phyloP scores from a whole-genome alignment of 306 rosid genomes.

The Prunus padus region DNA sequence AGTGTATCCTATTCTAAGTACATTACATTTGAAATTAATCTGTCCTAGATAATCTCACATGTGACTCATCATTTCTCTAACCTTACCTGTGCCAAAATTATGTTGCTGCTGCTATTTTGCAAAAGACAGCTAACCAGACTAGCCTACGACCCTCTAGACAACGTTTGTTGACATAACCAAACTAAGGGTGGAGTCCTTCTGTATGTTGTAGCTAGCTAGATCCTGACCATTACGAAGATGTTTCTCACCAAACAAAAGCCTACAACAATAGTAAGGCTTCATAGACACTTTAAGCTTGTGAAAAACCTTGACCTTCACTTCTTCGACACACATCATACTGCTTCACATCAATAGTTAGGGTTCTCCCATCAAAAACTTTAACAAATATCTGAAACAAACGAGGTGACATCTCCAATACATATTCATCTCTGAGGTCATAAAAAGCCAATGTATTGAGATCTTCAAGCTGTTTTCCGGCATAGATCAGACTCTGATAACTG shows the following conservation, averaged over 20 bases:
- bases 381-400: slow-evolving; percentile 25
- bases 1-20: not conserved
- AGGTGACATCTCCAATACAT: slow-evolving; percentile 11
- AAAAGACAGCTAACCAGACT: too few species aligned
- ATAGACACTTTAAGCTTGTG: slow-evolving; percentile 1
- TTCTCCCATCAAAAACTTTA: slow-evolving; percentile 14
- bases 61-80: too few species aligned
- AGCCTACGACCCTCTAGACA: too few species aligned
- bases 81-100: too few species aligned
- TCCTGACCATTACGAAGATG: not conserved
- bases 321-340: not conserved
- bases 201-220: slow-evolving; percentile 19
- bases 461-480: slow-evolving; percentile 17
- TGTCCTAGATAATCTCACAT: too few species aligned
- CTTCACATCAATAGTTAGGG: slow-evolving; percentile 8
- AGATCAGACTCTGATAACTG: slow-evolving; percentile 4
- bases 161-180: not conserved
- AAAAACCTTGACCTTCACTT: slow-evolving; percentile 19
- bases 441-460: slow-evolving; percentile 28
- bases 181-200: not conserved
- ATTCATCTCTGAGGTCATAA: slow-evolving; percentile 22
- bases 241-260: slow-evolving; percentile 11
- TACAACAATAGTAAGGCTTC: not conserved
- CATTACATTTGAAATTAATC: not conserved
- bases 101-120: too few species aligned